Evolutionary conservation across 495 filamentous ascomycete species (phyloP).

Genomic region (Tuber microsphaerosporum): DNA sequence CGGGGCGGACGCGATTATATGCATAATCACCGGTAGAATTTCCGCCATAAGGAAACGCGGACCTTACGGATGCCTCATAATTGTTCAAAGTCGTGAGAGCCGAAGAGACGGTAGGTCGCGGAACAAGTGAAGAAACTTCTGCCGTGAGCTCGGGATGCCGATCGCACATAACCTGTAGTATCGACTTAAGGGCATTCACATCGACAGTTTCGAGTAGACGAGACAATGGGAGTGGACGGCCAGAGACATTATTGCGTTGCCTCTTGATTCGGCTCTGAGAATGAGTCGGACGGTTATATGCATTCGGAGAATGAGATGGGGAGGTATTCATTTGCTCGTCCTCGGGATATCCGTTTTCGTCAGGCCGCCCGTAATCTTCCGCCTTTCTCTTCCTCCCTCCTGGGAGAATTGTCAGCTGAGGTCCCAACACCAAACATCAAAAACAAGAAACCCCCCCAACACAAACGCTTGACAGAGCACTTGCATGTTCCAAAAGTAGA

Average conservation of each 20-base stretch:
- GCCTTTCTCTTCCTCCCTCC: constrained; percentile 40
- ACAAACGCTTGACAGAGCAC: neutral
- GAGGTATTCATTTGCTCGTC: constrained; percentile 38
- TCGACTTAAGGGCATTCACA: constrained; percentile 66
- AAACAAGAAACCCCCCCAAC: neutral
- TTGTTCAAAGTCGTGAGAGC: constrained; percentile 70
- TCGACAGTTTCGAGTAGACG: constrained; percentile 87
- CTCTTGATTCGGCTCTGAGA: constrained; percentile 21
- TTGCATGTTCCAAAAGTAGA: neutral
- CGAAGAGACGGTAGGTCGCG: constrained; percentile 71
- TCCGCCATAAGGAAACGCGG: constrained; percentile 80
- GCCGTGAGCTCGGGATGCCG: constrained; percentile 72
- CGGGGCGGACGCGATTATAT: constrained; percentile 83
- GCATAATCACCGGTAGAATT: constrained; percentile 81
- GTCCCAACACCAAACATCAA: neutral
- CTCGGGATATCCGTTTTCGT: constrained; percentile 29
- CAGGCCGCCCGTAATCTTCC: constrained; percentile 32
- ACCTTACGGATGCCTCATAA: constrained; percentile 68
- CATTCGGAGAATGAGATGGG: constrained; percentile 21
- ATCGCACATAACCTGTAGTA: constrained; percentile 81
- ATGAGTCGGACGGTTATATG: constrained; percentile 11
- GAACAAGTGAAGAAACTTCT: constrained; percentile 78
- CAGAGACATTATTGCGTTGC: constrained; percentile 56
- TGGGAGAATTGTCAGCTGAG: constrained; percentile 14
- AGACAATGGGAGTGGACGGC: constrained; percentile 70